Evolutionary conservation across 495 filamentous ascomycete species (phyloP).

Genomic region (Apiosordaria backusii): DNA sequence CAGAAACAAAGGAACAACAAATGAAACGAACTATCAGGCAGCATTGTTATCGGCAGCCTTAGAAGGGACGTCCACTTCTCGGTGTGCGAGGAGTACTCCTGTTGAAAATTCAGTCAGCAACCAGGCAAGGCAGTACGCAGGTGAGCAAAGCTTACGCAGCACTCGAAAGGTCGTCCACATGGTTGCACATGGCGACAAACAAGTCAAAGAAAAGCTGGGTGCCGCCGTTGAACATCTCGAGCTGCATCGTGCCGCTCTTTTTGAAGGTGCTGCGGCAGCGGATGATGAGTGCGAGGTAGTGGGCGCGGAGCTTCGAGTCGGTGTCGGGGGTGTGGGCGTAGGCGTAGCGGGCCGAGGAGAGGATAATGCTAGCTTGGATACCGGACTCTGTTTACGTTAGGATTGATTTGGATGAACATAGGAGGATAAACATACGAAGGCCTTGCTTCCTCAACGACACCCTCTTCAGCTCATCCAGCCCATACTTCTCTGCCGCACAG

Average conservation of each 20-base stretch:
- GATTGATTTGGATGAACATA: neutral
- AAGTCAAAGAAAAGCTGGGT: slow-evolving; percentile 83
- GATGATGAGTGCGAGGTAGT: slow-evolving; percentile 91
- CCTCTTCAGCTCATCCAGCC: slow-evolving; percentile 75
- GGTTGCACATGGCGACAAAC: slow-evolving; percentile 90
- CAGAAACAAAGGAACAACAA: slow-evolving; percentile 1
- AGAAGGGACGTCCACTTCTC: slow-evolving; percentile 38
- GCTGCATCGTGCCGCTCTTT: slow-evolving; percentile 92
- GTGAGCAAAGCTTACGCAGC: slow-evolving; percentile 39
- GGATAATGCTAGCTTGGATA: slow-evolving; percentile 78
- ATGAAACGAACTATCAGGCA: slow-evolving; percentile 10
- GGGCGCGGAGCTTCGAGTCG: slow-evolving; percentile 82
- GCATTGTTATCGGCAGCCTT: slow-evolving; percentile 16
- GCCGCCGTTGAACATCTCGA: slow-evolving; percentile 85
- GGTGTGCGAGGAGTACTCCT: slow-evolving; percentile 45
- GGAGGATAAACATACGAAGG: slow-evolving; percentile 45
- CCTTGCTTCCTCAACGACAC: slow-evolving; percentile 84
- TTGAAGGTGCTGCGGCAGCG: slow-evolving; percentile 82
- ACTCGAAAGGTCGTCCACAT: slow-evolving; percentile 63
- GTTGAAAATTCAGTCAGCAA: neutral
- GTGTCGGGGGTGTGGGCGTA: slow-evolving; percentile 85
- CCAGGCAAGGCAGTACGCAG: neutral
- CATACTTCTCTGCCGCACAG: slow-evolving; percentile 80
- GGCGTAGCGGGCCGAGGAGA: slow-evolving; percentile 77
- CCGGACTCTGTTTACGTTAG: slow-evolving; percentile 54